Evolutionary conservation across 2,329 filamentous ascomycete genomes (phyloP).

Genomic region (Scedosporium boydii): DNA sequence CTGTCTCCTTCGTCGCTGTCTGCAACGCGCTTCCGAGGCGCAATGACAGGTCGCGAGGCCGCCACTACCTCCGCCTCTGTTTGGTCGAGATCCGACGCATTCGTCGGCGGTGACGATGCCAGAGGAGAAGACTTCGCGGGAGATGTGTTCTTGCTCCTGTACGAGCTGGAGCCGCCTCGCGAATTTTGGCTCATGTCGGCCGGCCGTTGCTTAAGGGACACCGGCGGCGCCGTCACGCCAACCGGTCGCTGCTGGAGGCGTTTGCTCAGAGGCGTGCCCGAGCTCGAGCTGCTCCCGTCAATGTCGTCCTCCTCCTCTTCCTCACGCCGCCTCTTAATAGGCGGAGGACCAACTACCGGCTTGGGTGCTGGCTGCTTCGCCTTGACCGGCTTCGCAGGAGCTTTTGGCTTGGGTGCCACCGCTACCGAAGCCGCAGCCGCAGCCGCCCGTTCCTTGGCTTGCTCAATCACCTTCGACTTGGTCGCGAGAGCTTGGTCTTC

Average conservation of each 20-base stretch:
- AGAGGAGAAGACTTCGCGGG: constrained; percentile 55
- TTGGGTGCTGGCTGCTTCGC: constrained; percentile 14
- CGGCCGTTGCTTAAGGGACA: constrained; percentile 30
- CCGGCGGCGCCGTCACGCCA: constrained; percentile 5
- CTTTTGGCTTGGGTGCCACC: constrained; percentile 4
- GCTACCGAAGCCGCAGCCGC: constrained; percentile 1
- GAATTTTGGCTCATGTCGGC: constrained; percentile 41
- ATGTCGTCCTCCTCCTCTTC: constrained; percentile 39
- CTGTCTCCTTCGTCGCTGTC: constrained; percentile 13
- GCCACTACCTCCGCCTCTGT: neutral
- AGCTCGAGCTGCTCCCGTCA: constrained; percentile 49
- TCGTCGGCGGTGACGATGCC: constrained; percentile 56
- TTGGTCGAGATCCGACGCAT: constrained; percentile 52
- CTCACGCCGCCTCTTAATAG: constrained; percentile 42
- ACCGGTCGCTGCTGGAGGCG: constrained; percentile 42
- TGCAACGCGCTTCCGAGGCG: constrained; percentile 1
- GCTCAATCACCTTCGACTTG: constrained; percentile 17
- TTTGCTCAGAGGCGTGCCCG: constrained; percentile 47
- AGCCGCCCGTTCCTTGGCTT: neutral
- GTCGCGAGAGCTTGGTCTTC: constrained; percentile 33
- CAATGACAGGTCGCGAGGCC: constrained; percentile 1
- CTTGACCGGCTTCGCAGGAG: constrained; percentile 9
- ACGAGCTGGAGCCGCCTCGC: constrained; percentile 23
- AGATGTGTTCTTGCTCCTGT: constrained; percentile 42
- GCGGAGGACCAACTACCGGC: constrained; percentile 15